Conservation (phyloP, 805 yeast genomes). For the Starmerella tilneyi region DNA sequence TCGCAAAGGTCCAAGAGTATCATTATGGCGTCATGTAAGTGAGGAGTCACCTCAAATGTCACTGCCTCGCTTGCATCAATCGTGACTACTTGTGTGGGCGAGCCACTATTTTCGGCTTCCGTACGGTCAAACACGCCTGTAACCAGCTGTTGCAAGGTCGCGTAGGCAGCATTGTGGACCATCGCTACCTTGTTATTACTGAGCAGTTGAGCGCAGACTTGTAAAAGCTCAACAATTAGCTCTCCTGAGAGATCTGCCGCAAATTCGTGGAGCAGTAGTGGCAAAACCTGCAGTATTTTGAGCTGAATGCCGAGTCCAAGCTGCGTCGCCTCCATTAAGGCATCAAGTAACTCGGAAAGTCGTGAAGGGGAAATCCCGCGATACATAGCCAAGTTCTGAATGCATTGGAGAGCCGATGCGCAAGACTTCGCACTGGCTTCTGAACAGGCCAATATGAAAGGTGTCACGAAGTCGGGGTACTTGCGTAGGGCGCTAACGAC, state of each 20-base stretch:
- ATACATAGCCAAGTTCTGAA: slow-evolving; percentile 51
- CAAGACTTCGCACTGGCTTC: slow-evolving; percentile 66
- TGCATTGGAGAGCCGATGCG: slow-evolving; percentile 58
- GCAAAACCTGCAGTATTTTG: slow-evolving; percentile 73
- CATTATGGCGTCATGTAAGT: slow-evolving; percentile 58
- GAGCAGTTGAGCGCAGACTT: slow-evolving; percentile 64
- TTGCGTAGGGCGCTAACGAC: slow-evolving; percentile 14
- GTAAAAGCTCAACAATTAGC: slow-evolving; percentile 47
- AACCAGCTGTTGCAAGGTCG: slow-evolving; percentile 79
- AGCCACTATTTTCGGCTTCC: slow-evolving; percentile 26
- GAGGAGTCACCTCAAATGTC: slow-evolving; percentile 37
- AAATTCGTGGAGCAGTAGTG: slow-evolving; percentile 60
- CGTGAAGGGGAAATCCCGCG: slow-evolving; percentile 45
- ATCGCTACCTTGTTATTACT: slow-evolving; percentile 58
- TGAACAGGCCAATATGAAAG: slow-evolving; percentile 62
- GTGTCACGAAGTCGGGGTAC: slow-evolving; percentile 47
- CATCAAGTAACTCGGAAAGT: slow-evolving; percentile 47
- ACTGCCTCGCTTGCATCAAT: slow-evolving; percentile 33
- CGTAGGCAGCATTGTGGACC: slow-evolving; percentile 83
- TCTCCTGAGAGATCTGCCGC: slow-evolving; percentile 45
- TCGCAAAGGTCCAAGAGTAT: slow-evolving; percentile 65
- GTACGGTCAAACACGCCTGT: slow-evolving; percentile 67
- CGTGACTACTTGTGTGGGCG: slow-evolving; percentile 4
- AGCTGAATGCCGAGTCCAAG: slow-evolving; percentile 74
- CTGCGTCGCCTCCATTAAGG: slow-evolving; percentile 62